Evolutionary conservation across 139 green algal genomes (phyloP).

Genomic region (Chlorella sp.): DNA sequence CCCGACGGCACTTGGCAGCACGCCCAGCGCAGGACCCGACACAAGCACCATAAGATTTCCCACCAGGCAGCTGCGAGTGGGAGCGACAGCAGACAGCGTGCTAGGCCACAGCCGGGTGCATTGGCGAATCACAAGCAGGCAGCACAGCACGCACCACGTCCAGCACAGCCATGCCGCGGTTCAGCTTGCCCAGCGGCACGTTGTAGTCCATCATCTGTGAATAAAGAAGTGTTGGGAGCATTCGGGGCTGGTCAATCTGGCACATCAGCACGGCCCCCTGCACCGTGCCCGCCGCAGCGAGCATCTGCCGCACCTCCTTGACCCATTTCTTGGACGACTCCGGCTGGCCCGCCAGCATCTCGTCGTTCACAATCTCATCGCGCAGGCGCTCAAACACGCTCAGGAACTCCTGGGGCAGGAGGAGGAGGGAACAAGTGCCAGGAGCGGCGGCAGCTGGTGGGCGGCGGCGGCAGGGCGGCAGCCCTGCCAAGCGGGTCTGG

Average conservation of each 20-base stretch:
- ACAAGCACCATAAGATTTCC: too few species aligned
- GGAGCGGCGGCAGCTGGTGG: neutral
- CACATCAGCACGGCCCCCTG: neutral
- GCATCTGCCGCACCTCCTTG: conserved; percentile 58
- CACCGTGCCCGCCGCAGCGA: neutral
- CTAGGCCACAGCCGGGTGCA: too few species aligned
- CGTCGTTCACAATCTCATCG: conserved; percentile 77
- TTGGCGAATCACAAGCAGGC: too few species aligned
- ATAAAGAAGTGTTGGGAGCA: neutral
- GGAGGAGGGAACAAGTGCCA: neutral
- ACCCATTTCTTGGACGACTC: conserved; percentile 71
- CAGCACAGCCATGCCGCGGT: conserved; percentile 96
- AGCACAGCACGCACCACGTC: conserved; percentile 69
- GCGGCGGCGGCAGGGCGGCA: neutral
- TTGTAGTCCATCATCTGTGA: conserved; percentile 94
- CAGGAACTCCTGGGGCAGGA: conserved; percentile 69
- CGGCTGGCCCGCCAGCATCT: conserved; percentile 60
- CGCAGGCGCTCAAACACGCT: conserved; percentile 72
- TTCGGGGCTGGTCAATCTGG: neutral
- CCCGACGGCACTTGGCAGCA: too few species aligned
- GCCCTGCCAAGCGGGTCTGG: neutral
- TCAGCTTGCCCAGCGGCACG: conserved; percentile 96
- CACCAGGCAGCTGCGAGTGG: too few species aligned
- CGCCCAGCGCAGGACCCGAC: too few species aligned
- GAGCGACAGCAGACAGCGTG: too few species aligned